Percentiles rank a stretch among this genome's conserved stretches.
Conservation (phyloP, 306 rosid species). For the Cucumis cinereus region DNA sequence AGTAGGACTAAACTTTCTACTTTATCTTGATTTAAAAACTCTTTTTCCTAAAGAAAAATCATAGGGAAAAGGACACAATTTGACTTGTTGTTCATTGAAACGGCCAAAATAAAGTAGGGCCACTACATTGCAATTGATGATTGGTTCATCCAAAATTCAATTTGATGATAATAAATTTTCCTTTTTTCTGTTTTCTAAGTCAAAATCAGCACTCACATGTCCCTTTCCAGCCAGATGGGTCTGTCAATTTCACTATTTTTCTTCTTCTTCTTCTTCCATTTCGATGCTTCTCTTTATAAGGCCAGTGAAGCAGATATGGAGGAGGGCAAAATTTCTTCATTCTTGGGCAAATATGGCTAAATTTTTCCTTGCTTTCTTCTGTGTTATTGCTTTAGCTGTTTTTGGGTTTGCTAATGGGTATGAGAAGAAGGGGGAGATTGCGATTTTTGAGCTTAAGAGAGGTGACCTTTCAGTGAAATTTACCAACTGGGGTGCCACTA, state of each 20-base stretch:
- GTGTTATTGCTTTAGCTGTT: slow-evolving; percentile 20
- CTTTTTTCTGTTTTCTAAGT: neutral
- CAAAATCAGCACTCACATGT: neutral
- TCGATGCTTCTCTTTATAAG: slow-evolving; percentile 3
- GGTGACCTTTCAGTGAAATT: slow-evolving; percentile 31
- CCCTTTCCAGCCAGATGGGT: neutral
- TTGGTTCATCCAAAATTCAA: neutral
- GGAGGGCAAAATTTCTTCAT: neutral
- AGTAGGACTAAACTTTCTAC: neutral
- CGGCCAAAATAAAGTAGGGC: neutral
- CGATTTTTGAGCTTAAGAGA: slow-evolving; percentile 27
- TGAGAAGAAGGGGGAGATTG: slow-evolving; percentile 8
- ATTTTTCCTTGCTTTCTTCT: slow-evolving; percentile 8
- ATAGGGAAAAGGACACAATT: neutral
- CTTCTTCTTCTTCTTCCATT: neutral
- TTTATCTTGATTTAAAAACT: neutral
- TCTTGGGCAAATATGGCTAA: slow-evolving; percentile 20
- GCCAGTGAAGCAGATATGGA: neutral
- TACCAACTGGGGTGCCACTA: slow-evolving; percentile 55
- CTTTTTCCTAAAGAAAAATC: neutral
- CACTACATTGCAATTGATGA: neutral
- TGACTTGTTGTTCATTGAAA: neutral
- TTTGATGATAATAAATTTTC: neutral
- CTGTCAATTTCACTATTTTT: neutral
- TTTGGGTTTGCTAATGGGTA: slow-evolving; percentile 22